Evolutionary conservation across 768 basidiomycete species (phyloP).

Genomic region (Brasilioporus rufonigricans): DNA sequence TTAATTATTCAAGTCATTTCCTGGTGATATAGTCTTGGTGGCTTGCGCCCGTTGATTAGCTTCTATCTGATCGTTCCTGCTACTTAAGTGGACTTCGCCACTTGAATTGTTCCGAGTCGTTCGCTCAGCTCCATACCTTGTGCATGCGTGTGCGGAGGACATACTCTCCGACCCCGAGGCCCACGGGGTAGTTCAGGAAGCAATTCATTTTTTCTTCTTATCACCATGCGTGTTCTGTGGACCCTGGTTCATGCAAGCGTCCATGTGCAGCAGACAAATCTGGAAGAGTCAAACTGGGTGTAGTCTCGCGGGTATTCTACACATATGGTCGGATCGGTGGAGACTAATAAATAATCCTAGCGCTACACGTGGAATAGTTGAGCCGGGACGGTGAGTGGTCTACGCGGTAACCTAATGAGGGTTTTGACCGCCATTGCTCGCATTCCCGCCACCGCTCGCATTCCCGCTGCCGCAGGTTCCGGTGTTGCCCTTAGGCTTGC

Average conservation of each 20-base stretch:
- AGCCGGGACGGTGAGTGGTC: not conserved
- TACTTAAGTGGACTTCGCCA: not conserved
- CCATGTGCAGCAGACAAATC: not conserved
- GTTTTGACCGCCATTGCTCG: not conserved
- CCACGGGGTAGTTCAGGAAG: not conserved
- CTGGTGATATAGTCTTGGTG: not conserved
- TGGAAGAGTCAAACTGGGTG: not conserved
- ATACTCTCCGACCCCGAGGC: not conserved
- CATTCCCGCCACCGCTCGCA: not conserved
- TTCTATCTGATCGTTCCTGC: not conserved
- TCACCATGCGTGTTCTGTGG: not conserved
- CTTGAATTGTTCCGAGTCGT: not conserved
- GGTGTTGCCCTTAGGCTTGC: not conserved
- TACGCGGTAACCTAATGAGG: not conserved
- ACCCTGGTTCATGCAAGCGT: not conserved
- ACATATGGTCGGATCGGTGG: not conserved
- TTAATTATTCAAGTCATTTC: constrained; percentile 1
- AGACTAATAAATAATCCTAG: not conserved
- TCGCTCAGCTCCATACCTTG: not conserved
- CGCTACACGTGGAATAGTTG: constrained; percentile 8
- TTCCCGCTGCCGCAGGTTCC: not conserved
- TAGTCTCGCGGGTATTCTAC: constrained; percentile 4
- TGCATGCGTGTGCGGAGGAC: not conserved
- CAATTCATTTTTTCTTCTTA: not conserved
- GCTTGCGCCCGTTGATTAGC: not conserved